A percentile compares a stretch with the other conserved stretches of the same genome.
Conservation (phyloP, 2,329 filamentous ascomycete species). For the Colletotrichum endophyticum region DNA sequence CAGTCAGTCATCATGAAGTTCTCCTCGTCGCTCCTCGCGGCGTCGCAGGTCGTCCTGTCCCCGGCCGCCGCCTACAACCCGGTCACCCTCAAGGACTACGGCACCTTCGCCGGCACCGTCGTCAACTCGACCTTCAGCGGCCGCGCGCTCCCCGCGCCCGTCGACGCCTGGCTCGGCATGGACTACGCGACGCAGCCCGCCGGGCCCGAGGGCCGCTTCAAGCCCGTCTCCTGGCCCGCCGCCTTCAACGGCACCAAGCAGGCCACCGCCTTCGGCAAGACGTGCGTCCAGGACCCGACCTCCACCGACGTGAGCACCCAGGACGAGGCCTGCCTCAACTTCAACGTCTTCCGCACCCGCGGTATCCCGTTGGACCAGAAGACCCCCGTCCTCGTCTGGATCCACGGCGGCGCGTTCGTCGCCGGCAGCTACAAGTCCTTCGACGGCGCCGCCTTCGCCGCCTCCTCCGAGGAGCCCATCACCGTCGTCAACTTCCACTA, state of each 20-base stretch:
- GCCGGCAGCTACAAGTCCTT: conserved; percentile 36
- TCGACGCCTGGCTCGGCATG: conserved; percentile 54
- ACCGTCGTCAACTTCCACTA: conserved; percentile 71
- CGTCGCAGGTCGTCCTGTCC: conserved; percentile 1
- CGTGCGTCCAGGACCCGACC: conserved; percentile 43
- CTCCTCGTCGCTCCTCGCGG: conserved; percentile 5
- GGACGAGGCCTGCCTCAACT: conserved; percentile 41
- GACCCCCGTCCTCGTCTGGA: conserved; percentile 43
- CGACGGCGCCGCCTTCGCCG: conserved; percentile 37
- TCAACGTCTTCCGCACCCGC: conserved; percentile 42
- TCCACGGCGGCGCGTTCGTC: conserved; percentile 43
- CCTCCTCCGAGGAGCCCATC: conserved; percentile 51
- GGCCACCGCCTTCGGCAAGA: conserved; percentile 43
- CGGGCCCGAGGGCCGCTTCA: conserved; percentile 42
- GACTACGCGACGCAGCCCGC: conserved; percentile 48
- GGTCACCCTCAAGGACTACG: conserved; percentile 40
- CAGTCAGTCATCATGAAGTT: neutral
- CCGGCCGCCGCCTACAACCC: conserved; percentile 11
- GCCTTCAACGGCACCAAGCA: conserved; percentile 42
- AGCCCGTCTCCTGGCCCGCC: conserved; percentile 41
- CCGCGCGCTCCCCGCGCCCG: conserved; percentile 31
- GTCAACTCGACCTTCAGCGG: conserved; percentile 38
- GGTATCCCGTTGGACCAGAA: conserved; percentile 36
- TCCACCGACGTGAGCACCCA: conserved; percentile 8
- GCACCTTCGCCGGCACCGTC: conserved; percentile 41